Conservation (phyloP, 495 filamentous ascomycete species). For the Xylaria intraflava region DNA sequence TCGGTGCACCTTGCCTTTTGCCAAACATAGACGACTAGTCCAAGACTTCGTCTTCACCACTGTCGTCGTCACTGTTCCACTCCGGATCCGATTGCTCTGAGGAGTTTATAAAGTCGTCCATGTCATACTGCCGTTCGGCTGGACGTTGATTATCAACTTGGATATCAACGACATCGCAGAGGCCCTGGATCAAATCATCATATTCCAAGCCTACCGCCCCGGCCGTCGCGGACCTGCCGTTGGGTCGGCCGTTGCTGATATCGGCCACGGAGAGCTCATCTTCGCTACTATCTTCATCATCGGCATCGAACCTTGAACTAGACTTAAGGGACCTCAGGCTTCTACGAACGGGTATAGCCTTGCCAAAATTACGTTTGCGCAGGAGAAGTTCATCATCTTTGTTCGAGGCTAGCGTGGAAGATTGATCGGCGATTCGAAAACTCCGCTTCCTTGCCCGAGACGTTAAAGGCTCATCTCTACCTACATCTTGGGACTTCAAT, state of each 20-base stretch:
- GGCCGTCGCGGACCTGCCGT: conserved; percentile 10
- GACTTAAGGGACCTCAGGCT: conserved; percentile 14
- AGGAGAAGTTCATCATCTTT: conserved; percentile 16
- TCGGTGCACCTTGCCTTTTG: not conserved
- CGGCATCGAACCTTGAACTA: conserved; percentile 17
- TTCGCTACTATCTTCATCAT: conserved; percentile 27
- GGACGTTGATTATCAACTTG: conserved; percentile 78
- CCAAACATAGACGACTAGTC: not conserved
- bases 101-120: conserved; percentile 77
- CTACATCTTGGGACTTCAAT: not conserved
- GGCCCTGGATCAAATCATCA: conserved; percentile 54
- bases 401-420: conserved; percentile 27
- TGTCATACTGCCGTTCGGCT: conserved; percentile 62
- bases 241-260: conserved; percentile 1
- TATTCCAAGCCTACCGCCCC: conserved; percentile 5
- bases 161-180: conserved; percentile 75
- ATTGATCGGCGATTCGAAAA: conserved; percentile 17
- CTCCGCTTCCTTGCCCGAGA: conserved; percentile 17
- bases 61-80: conserved; percentile 59
- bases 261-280: conserved; percentile 20
- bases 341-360: conserved; percentile 11
- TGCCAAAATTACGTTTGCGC: not conserved
- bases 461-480: not conserved
- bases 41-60: conserved; percentile 38
- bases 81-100: conserved; percentile 60